A percentile compares a stretch with the other conserved stretches of the same genome.
These are phyloP conservation scores for Tolypocladium nubicola DNA, from an alignment of 2,329 filamentous ascomycete species.

Conservation along the genomic window DNA sequence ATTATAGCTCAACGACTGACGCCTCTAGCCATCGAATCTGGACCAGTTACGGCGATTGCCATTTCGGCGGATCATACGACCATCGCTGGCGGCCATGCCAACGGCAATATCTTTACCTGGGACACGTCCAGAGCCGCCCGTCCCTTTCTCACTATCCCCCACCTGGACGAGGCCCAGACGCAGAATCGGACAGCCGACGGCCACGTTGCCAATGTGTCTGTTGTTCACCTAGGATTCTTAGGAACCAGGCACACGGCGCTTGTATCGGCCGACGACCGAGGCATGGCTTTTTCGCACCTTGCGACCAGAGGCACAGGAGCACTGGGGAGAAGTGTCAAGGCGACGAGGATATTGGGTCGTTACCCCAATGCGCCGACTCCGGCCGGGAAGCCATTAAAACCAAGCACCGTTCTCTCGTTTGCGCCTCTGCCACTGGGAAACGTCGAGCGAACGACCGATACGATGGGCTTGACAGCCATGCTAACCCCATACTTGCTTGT, in stretches of 20 bases:
- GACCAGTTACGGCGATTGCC: slow-evolving; percentile 74
- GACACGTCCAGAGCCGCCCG: slow-evolving; percentile 73
- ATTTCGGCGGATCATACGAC: slow-evolving; percentile 92
- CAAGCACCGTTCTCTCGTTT: slow-evolving; percentile 91
- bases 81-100: slow-evolving; percentile 79
- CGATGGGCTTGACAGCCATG: slow-evolving; percentile 85
- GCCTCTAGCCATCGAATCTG: slow-evolving; percentile 70
- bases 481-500: slow-evolving; percentile 91
- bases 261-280: slow-evolving; percentile 86
- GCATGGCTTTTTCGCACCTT: slow-evolving; percentile 97
- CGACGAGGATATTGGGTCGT: slow-evolving; percentile 78
- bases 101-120: slow-evolving; percentile 94
- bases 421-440: slow-evolving; percentile 88
- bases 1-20: slow-evolving; percentile 15
- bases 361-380: slow-evolving; percentile 66
- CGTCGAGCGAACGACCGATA: slow-evolving; percentile 77
- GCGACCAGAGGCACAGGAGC: slow-evolving; percentile 84
- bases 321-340: slow-evolving; percentile 77
- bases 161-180: slow-evolving; percentile 55
- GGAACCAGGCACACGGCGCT: slow-evolving; percentile 89
- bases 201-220: slow-evolving; percentile 64
- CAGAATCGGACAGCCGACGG: slow-evolving; percentile 65
- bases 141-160: slow-evolving; percentile 80
- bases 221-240: slow-evolving; percentile 89
- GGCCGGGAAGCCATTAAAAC: slow-evolving; percentile 62